Conservation (phyloP, 2,329 filamentous ascomycete genomes). For the Epichloe uncinata region DNA sequence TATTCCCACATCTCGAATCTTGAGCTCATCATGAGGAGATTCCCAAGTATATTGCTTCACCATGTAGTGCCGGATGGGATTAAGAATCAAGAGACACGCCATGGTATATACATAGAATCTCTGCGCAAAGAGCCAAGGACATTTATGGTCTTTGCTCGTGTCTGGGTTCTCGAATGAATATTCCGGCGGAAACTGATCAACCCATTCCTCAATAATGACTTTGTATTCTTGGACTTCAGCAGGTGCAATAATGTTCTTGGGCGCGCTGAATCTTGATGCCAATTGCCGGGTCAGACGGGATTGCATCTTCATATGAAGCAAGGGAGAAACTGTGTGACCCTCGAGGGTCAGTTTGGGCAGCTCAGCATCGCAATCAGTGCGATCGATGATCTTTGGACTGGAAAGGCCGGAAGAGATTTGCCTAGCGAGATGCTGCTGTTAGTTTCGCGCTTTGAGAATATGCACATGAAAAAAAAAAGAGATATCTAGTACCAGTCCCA, state of each 20-base stretch:
- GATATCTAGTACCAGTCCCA: conserved; percentile 19
- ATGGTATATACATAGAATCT: conserved; percentile 31
- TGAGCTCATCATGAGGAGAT: conserved; percentile 17
- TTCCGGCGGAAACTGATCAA: conserved; percentile 25
- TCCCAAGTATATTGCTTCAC: conserved; percentile 20
- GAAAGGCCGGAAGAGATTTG: conserved; percentile 21
- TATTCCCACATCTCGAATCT: conserved; percentile 26
- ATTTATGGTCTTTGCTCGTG: conserved; percentile 22
- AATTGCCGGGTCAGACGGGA: conserved; percentile 13
- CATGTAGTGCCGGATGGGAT: conserved; percentile 33
- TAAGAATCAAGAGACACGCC: conserved; percentile 31
- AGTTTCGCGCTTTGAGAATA: neutral
- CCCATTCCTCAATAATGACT: conserved; percentile 25
- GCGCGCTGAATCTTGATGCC: conserved; percentile 13
- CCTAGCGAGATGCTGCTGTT: conserved; percentile 9
- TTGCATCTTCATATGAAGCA: conserved; percentile 20
- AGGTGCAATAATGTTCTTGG: conserved; percentile 14
- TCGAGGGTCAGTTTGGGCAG: conserved; percentile 18
- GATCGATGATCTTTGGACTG: conserved; percentile 18
- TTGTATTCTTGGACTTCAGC: conserved; percentile 16
- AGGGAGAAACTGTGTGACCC: conserved; percentile 13
- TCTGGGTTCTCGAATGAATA: conserved; percentile 27
- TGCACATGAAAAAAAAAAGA: too few relatives aligned
- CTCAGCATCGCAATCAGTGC: conserved; percentile 13
- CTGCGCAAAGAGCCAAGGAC: conserved; percentile 31